Base-by-base conservation (phyloP, 2,329 filamentous ascomycete species). In the Claviceps sp. region DNA sequence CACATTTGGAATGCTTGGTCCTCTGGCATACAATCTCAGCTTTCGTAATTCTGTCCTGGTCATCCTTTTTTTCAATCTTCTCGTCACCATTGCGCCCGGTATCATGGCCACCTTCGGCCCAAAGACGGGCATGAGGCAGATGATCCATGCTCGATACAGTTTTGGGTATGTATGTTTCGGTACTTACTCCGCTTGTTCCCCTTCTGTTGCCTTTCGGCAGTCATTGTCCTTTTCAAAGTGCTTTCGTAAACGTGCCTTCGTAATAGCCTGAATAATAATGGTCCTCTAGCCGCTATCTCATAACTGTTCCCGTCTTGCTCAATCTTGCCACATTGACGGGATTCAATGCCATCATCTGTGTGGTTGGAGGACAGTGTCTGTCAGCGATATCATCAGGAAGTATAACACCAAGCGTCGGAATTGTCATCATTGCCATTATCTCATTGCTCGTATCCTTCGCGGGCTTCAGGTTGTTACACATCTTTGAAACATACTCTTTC, bases 1-100 rank as follows among this genome's bases (percentile, higher is more conserved):
- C 53, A 78, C 79, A 0, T 82, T 82, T 59, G 81, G 81, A 54
- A 78, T 84, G 73, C 70, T 82, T 1, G 80, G 79, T 0, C 79
- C 79, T 4, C 63, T 73, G 42, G 61, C 69, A 13, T 80, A 75
- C 52, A 76, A 75, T 2, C 68, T 84, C 16, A 71, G 71, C 48
- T 67, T 85, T 18, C 70, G 78, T 45, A 75, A 82, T 55, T 72
- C 74, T 16, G 64, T 77, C 1, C 67, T 84, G 13, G 68, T 83
- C 37, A 83, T 84, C 47, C 61, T 84, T 46, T 84, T 84, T 67
- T 84, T 84, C 63, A 75, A 72, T 11, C 62, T 84, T 18, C 57
- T 82, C 26, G 76, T 75, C 1, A 75, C 75, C 0, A 54, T 74
- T 6, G 67, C 75, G 0, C 75, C 79, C 0, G 79, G 77, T 3